A percentile compares a stretch with the other conserved stretches of the same genome.
These are phyloP conservation scores for Fusarium sp. DNA, from an alignment of 2,329 filamentous ascomycete genomes.

Conservation along the genomic window DNA sequence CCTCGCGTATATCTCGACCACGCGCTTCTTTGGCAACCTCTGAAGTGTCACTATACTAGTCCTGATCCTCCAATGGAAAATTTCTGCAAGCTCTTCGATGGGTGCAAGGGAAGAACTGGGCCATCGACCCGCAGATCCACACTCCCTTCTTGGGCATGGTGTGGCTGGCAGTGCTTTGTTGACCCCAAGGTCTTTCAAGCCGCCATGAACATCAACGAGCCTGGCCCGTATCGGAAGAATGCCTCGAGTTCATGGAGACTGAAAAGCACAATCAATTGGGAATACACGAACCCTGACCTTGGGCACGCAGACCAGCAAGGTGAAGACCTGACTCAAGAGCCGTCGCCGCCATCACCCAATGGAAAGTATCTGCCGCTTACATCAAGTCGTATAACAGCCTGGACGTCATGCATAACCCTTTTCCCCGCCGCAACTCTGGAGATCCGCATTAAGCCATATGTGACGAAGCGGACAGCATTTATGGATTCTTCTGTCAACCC, in stretches of 20 bases:
- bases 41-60: not conserved
- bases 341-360: not conserved
- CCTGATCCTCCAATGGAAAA: not conserved
- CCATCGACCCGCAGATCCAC: not conserved
- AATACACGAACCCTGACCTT: not conserved
- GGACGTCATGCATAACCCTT: not conserved
- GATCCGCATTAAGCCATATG: not conserved
- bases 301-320: not conserved
- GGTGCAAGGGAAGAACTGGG: not conserved
- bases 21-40: not conserved
- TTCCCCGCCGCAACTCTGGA: not conserved
- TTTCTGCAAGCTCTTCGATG: not conserved
- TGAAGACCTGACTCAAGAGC: rapidly evolving
- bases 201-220: not conserved
- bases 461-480: not conserved
- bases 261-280: not conserved
- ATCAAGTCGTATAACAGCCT: not conserved
- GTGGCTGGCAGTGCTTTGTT: not conserved
- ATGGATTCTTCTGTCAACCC: not conserved
- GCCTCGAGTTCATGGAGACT: not conserved
- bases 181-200: not conserved
- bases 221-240: not conserved
- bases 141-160: not conserved
- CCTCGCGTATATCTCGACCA: not conserved
- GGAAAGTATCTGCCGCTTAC: not conserved